Conservation (phyloP, 352 stramenopile species). For the Phytophthora sp. region DNA sequence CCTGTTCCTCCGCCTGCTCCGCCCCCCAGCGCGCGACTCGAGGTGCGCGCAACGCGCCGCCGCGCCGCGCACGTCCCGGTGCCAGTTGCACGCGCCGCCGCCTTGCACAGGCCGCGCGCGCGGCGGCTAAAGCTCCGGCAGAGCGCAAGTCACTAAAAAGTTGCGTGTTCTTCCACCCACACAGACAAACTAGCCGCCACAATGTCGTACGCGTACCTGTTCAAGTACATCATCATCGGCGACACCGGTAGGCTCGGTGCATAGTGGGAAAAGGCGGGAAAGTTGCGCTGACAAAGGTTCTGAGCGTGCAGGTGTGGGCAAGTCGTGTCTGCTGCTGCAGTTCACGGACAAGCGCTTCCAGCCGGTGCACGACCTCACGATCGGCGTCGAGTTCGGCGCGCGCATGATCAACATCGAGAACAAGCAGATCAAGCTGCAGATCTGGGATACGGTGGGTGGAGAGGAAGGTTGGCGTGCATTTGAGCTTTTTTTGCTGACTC, state of each 20-base stretch:
- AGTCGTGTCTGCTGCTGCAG: slow-evolving; percentile 99
- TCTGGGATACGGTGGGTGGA: slow-evolving; percentile 93
- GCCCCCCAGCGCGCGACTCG: not conserved
- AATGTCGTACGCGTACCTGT: slow-evolving; percentile 97
- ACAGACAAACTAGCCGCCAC: not conserved
- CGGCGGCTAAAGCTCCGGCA: too few species aligned
- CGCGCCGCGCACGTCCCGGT: too few species aligned
- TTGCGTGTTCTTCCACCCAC: too few species aligned
- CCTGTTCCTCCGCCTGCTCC: not conserved
- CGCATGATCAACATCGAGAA: slow-evolving; percentile 99
- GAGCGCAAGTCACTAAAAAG: too few species aligned
- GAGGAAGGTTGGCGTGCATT: not conserved
- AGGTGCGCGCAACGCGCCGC: slow-evolving; percentile 16
- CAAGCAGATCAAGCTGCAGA: slow-evolving; percentile 98
- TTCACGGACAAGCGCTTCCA: slow-evolving; percentile 99
- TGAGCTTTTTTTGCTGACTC: slow-evolving; percentile 30
- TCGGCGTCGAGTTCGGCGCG: slow-evolving; percentile 99
- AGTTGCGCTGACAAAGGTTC: not conserved
- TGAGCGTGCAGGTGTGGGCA: slow-evolving; percentile 96
- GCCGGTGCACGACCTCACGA: slow-evolving; percentile 99
- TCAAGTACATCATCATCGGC: slow-evolving; percentile 99
- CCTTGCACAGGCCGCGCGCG: slow-evolving; percentile 1
- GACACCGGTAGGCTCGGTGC: slow-evolving; percentile 90
- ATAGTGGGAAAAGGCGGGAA: not conserved
- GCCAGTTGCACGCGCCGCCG: not conserved